Percentiles rank a stretch among this genome's conserved stretches.
These are phyloP conservation scores for Scutellaria minor DNA, from an alignment of 257 asterid genomes.

Conservation along the genomic window DNA sequence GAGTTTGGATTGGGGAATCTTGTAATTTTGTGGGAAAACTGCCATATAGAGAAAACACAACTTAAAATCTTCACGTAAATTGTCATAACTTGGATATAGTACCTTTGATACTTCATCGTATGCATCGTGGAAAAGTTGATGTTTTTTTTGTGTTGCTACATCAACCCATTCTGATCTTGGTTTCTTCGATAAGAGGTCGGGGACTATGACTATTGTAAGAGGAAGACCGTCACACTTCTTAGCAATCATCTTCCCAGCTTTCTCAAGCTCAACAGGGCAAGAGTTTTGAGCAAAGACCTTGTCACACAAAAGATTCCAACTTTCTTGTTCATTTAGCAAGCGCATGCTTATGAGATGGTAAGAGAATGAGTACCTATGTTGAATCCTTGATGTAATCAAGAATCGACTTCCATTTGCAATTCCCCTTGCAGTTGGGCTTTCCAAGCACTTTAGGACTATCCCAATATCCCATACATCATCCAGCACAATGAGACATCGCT, in stretches of 20 bases:
- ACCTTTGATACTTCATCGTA: neutral
- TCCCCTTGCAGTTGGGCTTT: too few relatives aligned
- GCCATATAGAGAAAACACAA: neutral
- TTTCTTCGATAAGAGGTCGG: neutral
- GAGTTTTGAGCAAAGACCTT: neutral
- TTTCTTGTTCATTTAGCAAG: neutral
- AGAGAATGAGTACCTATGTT: neutral
- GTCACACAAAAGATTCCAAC: neutral
- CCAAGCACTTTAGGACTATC: too few relatives aligned
- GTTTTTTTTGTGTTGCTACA: neutral
- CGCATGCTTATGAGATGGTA: neutral
- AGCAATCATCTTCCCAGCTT: neutral
- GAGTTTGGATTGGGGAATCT: neutral
- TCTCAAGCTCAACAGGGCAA: neutral
- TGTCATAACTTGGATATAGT: neutral
- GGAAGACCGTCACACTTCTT: slow-evolving; percentile 13
- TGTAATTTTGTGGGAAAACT: neutral
- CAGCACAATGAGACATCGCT: too few relatives aligned
- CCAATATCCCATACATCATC: neutral
- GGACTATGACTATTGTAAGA: neutral
- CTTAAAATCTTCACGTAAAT: neutral
- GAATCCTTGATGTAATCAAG: neutral
- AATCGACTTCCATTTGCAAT: neutral
- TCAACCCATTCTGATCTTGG: neutral
- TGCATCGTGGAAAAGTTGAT: neutral